Base-by-base conservation (phyloP, 2,329 filamentous ascomycete species). In the Botryotinia calthae region DNA sequence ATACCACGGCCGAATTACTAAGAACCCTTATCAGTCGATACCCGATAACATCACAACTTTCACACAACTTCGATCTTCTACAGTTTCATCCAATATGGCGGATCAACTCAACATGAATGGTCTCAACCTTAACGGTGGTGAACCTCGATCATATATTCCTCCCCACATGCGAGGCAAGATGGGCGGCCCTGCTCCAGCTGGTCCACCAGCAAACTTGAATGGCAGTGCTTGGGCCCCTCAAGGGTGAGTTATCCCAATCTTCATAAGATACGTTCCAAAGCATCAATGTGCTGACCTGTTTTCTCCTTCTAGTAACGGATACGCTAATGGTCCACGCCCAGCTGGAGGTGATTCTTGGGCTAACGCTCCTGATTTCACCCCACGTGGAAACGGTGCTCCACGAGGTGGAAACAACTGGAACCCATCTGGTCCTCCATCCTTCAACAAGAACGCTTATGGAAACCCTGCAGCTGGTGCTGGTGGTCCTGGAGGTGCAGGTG, bases 71-170 rank as follows among this genome's bases (percentile, higher is more conserved):
- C 37, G 31, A 74, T 34, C 37, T 25, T 42, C 34, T 25, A 20
- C 42, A 34, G 64, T 8, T 72, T 31, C 67, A 79, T 80, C 80
- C 85, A 91, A 83, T 81, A 94, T 94, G 92, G 92, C 92, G 82
- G 91, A 93, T 81, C 91, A 95, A 86, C 88, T 96, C 80, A 93
- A 94, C 86, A 94, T 95, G 88, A 88, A 87, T 82, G 89, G 90
- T 82, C 86, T 95, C 80, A 91, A 85, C 83, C 86, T 95, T 76
- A 78, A 76, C 51, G 89, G 84, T 76, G 82, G 83, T 79, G 84
- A 86, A 79, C 82, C 84, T 78, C 91, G 91, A 80, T 92, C 92
- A 73, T 96, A 96, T 86, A 94, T 96, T 78, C 93, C 93, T 77
- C 93, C 93, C 83, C 93, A 96, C 84, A 90, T 95, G 87, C 90